Percentiles rank a stretch among this genome's conserved stretches.
These are phyloP conservation scores for Candida chauliodis DNA, from an alignment of 805 yeast genomes.

Conservation along the genomic window DNA sequence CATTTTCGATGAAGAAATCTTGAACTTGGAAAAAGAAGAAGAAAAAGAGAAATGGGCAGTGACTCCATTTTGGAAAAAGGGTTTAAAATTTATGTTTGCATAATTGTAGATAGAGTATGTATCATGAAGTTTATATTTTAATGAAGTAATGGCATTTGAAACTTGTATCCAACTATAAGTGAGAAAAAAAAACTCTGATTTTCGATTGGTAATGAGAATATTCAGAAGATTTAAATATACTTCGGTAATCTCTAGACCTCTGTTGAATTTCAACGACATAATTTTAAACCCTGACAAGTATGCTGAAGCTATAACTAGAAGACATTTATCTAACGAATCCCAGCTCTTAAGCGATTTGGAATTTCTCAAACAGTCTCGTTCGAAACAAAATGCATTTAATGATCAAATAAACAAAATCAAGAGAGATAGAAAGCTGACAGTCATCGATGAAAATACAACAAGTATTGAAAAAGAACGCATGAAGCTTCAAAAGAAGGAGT, in stretches of 20 bases:
- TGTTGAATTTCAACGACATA: slow-evolving; percentile 22
- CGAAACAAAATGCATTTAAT: slow-evolving; percentile 19
- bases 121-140: too few species aligned
- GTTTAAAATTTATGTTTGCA: slow-evolving; percentile 12
- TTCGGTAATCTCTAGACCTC: slow-evolving; percentile 18
- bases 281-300: slow-evolving; percentile 18
- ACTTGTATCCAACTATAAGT: too few species aligned
- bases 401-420: slow-evolving; percentile 23
- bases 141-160: slow-evolving; percentile 3
- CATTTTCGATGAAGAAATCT: slow-evolving; percentile 33
- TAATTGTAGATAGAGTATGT: slow-evolving; percentile 5
- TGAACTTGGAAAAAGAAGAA: slow-evolving; percentile 27
- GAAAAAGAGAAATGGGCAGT: slow-evolving; percentile 17
- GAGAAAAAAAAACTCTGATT: background rate
- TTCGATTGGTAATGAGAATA: background rate
- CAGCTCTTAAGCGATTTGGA: background rate
- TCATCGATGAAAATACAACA: slow-evolving; percentile 15
- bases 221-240: slow-evolving; percentile 7
- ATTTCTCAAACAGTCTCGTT: slow-evolving; percentile 12
- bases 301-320: slow-evolving; percentile 24
- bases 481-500: slow-evolving; percentile 19
- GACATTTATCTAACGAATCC: slow-evolving; percentile 18
- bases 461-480: slow-evolving; percentile 15
- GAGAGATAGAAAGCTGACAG: slow-evolving; percentile 26
- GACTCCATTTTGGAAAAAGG: slow-evolving; percentile 17